Base-by-base conservation (phyloP, 2,329 filamentous ascomycete species). In the Pseudonectria foliicola region DNA sequence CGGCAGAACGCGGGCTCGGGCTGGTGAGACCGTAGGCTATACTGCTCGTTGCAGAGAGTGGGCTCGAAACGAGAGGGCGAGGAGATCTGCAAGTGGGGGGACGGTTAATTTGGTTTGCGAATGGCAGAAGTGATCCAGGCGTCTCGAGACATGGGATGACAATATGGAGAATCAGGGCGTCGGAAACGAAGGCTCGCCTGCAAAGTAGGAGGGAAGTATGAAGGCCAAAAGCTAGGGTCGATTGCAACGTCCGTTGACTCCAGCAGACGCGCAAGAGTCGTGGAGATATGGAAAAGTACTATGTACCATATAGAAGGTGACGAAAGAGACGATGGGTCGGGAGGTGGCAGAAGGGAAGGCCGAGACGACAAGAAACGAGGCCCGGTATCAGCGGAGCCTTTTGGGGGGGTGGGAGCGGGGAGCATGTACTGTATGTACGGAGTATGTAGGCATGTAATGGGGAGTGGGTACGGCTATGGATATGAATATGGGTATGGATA, bases 41-140 rank as follows among this genome's bases (percentile, higher is more conserved):
- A 38, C 46, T 59, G 49, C 57, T 66, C 39, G 62, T 65, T 37
- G 64, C 62, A 39, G 50, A 73, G 31, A 74, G 59, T 44, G 71
- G 71, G 49, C 70, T 75, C 29, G 70, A 67, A 42, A 65, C 59
- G 37, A 62, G 54, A 52, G 63, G 68, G 53, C 66, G 62, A 47
- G 60, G 63, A 34, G 65, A 69, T 66, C 71, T 75, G 41, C 51
- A 38, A 30, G 40, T 43, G 45, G 33, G 43, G 46, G 29, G 34
- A 29, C 34, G 35, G 46, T 58, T 34, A 45, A 50, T 34, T 24
- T 33, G 39, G 25, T 26, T 40, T 11, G 28, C 25, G 30, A 34
- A 38, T 37, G 41, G 33, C 25, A 29, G 33, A 5, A 21, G 42
- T 37, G 38, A 43, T 50, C 53, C 36, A 46, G 55, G 50, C 33